Evolutionary conservation across 2,329 filamentous ascomycete species (phyloP).

Genomic region (Cladobotryum mycophilum): DNA sequence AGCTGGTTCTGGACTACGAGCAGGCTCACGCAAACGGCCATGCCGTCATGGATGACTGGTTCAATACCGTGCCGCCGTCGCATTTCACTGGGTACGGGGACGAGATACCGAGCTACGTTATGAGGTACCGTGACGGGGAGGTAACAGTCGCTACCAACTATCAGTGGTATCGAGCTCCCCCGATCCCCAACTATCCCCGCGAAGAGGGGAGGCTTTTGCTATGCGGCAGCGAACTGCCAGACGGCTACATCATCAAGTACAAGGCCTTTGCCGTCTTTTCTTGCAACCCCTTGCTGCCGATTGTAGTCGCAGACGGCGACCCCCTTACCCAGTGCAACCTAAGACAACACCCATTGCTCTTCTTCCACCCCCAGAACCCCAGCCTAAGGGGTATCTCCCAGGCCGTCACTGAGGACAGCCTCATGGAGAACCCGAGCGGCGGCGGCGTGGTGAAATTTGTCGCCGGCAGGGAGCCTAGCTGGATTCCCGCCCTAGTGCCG

Average conservation of each 20-base stretch:
- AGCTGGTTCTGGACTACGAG: constrained; percentile 21
- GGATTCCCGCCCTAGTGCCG: constrained; percentile 34
- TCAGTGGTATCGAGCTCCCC: constrained; percentile 15
- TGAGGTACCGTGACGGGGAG: constrained; percentile 29
- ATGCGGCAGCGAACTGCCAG: background rate
- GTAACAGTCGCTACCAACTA: constrained; percentile 20
- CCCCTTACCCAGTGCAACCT: background rate
- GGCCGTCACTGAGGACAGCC: constrained; percentile 18
- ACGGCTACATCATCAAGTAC: constrained; percentile 12
- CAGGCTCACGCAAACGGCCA: background rate
- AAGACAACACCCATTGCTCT: background rate
- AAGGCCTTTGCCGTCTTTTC: constrained; percentile 27
- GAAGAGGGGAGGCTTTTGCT: background rate
- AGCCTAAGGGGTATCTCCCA: constrained; percentile 22
- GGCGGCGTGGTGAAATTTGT: constrained; percentile 20
- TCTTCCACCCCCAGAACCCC: constrained; percentile 1
- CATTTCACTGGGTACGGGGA: constrained; percentile 16
- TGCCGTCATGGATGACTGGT: constrained; percentile 17
- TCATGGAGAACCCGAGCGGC: constrained; percentile 9
- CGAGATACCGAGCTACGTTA: constrained; percentile 27
- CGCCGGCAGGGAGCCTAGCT: constrained; percentile 26
- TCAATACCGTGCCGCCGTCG: constrained; percentile 27
- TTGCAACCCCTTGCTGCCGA: constrained; percentile 31
- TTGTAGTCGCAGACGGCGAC: constrained; percentile 22
- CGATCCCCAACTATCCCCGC: background rate